Evolutionary conservation across 768 basidiomycete species (phyloP).

Genomic region (Boletus bicolor): DNA sequence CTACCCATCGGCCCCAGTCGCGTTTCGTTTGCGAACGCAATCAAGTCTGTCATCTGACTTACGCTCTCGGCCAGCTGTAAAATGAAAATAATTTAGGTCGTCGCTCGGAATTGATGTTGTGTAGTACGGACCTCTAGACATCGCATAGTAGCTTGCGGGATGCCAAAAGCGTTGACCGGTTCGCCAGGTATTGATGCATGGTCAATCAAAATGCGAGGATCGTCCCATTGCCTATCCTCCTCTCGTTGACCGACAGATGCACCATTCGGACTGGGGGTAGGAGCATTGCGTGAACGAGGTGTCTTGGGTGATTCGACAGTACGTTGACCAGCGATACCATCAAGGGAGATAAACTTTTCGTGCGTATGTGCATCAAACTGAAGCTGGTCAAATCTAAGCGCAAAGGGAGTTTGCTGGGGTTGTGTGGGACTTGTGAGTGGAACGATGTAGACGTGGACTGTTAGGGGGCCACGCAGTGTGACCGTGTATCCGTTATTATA

Average conservation of each 20-base stretch:
- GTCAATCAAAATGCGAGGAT: conserved; percentile 58
- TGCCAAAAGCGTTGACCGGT: conserved; percentile 85
- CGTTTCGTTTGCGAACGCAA: conserved; percentile 55
- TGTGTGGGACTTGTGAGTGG: conserved; percentile 20
- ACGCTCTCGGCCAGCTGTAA: conserved; percentile 77
- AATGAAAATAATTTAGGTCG: conserved; percentile 6
- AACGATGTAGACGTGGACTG: conserved; percentile 52
- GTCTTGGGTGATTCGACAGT: conserved; percentile 41
- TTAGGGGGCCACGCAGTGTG: conserved; percentile 70
- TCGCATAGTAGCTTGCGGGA: conserved; percentile 86
- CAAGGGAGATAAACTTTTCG: conserved; percentile 72
- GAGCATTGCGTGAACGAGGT: conserved; percentile 32
- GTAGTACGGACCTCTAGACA: conserved; percentile 65
- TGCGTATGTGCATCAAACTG: conserved; percentile 70
- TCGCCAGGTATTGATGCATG: conserved; percentile 70
- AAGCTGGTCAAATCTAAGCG: conserved; percentile 69
- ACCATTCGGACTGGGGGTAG: conserved; percentile 35
- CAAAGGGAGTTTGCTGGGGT: conserved; percentile 22
- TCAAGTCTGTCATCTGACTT: conserved; percentile 74
- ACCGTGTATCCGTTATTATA: conserved; percentile 79
- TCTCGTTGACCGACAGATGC: conserved; percentile 32
- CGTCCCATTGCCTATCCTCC: conserved; percentile 64
- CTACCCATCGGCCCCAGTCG: conserved; percentile 64
- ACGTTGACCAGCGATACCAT: conserved; percentile 54
- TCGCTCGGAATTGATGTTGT: background rate